Conservation (phyloP, 2,329 filamentous ascomycete species). For the Escovopsis weberi region DNA sequence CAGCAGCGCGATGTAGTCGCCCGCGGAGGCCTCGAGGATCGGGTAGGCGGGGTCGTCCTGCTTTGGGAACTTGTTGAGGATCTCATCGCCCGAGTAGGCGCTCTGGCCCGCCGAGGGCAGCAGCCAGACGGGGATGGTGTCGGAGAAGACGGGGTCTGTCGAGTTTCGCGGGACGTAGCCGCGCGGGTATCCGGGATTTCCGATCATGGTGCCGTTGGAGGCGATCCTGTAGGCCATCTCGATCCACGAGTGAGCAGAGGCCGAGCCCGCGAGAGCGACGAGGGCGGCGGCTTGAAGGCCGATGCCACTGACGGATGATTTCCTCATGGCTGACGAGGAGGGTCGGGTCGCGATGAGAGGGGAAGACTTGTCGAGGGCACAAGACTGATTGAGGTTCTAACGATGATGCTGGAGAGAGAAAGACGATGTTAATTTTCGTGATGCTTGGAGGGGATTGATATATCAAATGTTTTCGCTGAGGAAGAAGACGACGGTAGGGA, state of each 20-base stretch:
- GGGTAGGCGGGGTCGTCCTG: conserved; percentile 37
- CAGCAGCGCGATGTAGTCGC: conserved; percentile 50
- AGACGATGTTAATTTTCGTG: background rate
- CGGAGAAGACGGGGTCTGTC: conserved; percentile 35
- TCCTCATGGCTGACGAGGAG: conserved; percentile 9
- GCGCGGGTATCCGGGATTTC: conserved; percentile 59
- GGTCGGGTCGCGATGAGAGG: background rate
- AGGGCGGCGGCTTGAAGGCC: conserved; percentile 14
- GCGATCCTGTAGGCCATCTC: conserved; percentile 61
- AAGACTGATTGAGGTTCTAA: too few relatives aligned
- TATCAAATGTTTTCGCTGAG: background rate
- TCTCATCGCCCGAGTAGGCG: conserved; percentile 43
- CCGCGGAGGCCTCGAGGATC: conserved; percentile 43
- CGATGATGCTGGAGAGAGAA: background rate
- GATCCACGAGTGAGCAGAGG: conserved; percentile 62
- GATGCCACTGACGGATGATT: conserved; percentile 6
- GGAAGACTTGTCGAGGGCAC: too few relatives aligned
- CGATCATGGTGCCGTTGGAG: conserved; percentile 58
- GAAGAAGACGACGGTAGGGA: background rate
- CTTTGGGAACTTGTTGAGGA: conserved; percentile 27
- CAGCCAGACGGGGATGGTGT: conserved; percentile 45
- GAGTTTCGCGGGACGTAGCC: conserved; percentile 46
- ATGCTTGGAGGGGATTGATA: too few relatives aligned
- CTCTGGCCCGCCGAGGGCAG: conserved; percentile 49
- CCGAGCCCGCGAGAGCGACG: conserved; percentile 17